Evolutionary conservation across 2,329 filamentous ascomycete species (phyloP).

Genomic region (Cladobotryum protrusum): DNA sequence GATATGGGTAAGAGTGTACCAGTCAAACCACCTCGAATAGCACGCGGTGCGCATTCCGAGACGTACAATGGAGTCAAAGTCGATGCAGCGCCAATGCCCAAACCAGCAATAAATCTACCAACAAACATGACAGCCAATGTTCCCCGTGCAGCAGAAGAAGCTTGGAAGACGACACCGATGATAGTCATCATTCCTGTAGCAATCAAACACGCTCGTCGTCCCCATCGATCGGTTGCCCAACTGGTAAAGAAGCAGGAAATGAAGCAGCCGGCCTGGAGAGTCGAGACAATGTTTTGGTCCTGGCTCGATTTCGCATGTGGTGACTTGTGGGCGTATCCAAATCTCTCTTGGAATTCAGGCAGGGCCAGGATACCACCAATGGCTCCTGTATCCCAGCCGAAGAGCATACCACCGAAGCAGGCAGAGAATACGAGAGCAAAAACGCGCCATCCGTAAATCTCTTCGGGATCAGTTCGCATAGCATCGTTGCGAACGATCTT

Average conservation of each 20-base stretch:
- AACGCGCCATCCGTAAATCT: constrained; percentile 66
- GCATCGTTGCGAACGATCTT: constrained; percentile 62
- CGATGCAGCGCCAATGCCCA: constrained; percentile 46
- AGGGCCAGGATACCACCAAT: constrained; percentile 62
- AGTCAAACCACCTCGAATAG: constrained; percentile 45
- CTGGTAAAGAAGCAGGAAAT: constrained; percentile 53
- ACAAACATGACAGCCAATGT: constrained; percentile 58
- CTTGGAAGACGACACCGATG: constrained; percentile 59
- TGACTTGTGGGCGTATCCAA: constrained; percentile 26
- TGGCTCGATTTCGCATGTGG: constrained; percentile 41
- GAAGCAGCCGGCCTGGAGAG: constrained; percentile 63
- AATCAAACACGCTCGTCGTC: constrained; percentile 51
- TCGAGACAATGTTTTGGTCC: constrained; percentile 63
- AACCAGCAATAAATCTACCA: constrained; percentile 49
- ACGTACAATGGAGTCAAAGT: constrained; percentile 40
- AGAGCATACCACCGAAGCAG: constrained; percentile 59
- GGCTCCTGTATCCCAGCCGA: constrained; percentile 53
- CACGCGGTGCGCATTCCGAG: constrained; percentile 44
- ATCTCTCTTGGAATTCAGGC: constrained; percentile 45
- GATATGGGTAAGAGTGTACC: constrained; percentile 21
- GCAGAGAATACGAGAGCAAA: constrained; percentile 57
- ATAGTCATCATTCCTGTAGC: constrained; percentile 50
- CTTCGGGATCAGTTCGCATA: constrained; percentile 59
- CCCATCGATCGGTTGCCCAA: constrained; percentile 48
- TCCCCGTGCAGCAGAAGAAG: constrained; percentile 46